Conservation (phyloP, 176 grass and related monocot genomes). For the bread wheat (Triticum aestivum) region IWGSC_CS_RefSeq_v2.1 NC_057808.1:453381365-453381864, state of each 20-base stretch:
- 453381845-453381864: slow-evolving; percentile 94
- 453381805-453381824: slow-evolving; percentile 74
- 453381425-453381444: background rate
- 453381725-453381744: slow-evolving; percentile 18
- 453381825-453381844: slow-evolving; percentile 50
- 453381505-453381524: background rate
- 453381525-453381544: slow-evolving; percentile 66
- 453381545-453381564: slow-evolving; percentile 47
- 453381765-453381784: slow-evolving; percentile 74
- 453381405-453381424: background rate
- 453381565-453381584: slow-evolving; percentile 1
- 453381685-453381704: slow-evolving; percentile 40
- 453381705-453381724: slow-evolving; percentile 17
- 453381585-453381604: slow-evolving; percentile 13
- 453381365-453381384: background rate
- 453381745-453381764: slow-evolving; percentile 65
- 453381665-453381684: slow-evolving; percentile 30
- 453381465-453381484: background rate
- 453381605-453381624: slow-evolving; percentile 28
- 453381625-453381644: background rate
- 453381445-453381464: background rate
- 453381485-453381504: background rate
- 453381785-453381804: slow-evolving; percentile 95
- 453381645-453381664: background rate
- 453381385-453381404: background rate